Evolutionary conservation across 805 yeast species (phyloP).

Genomic region (Nematodospora valgi): DNA sequence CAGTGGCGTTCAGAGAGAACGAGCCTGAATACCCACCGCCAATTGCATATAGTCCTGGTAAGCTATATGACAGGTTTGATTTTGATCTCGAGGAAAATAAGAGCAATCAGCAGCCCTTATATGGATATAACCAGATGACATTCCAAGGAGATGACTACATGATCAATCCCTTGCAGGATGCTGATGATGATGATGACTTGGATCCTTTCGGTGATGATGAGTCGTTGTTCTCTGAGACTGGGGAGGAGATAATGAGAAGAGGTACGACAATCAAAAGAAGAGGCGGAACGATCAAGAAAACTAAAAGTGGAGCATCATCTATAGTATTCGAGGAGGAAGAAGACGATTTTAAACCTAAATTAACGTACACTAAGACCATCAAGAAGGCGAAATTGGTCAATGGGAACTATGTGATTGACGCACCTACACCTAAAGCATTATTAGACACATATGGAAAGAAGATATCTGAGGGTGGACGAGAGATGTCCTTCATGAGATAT

Average conservation of each 20-base stretch:
- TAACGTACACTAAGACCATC: conserved; percentile 41
- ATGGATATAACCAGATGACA: conserved; percentile 12
- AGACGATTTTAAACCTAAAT: conserved; percentile 37
- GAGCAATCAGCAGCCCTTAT: not conserved
- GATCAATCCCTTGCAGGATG: conserved; percentile 39
- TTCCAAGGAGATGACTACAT: conserved; percentile 37
- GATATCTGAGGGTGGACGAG: conserved; percentile 41
- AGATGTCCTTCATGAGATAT: conserved; percentile 85
- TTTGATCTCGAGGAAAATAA: conserved; percentile 1
- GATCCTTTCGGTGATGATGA: conserved; percentile 46
- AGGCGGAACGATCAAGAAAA: conserved; percentile 2
- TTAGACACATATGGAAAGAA: conserved; percentile 33
- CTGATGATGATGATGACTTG: conserved; percentile 29
- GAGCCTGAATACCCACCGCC: conserved; percentile 34
- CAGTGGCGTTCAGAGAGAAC: conserved; percentile 28
- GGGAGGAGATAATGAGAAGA: conserved; percentile 33
- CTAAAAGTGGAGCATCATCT: not conserved
- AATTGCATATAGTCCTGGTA: conserved; percentile 24
- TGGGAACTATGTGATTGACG: conserved; percentile 44
- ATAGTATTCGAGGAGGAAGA: conserved; percentile 22
- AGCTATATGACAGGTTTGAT: conserved; percentile 4
- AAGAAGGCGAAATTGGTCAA: conserved; percentile 40
- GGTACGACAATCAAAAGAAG: conserved; percentile 26
- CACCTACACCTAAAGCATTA: conserved; percentile 38
- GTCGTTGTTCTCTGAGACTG: conserved; percentile 39